These are phyloP conservation scores for Pichia sp. DNA, from an alignment of 1,139 yeast genomes.

Conservation along the genomic window DNA sequence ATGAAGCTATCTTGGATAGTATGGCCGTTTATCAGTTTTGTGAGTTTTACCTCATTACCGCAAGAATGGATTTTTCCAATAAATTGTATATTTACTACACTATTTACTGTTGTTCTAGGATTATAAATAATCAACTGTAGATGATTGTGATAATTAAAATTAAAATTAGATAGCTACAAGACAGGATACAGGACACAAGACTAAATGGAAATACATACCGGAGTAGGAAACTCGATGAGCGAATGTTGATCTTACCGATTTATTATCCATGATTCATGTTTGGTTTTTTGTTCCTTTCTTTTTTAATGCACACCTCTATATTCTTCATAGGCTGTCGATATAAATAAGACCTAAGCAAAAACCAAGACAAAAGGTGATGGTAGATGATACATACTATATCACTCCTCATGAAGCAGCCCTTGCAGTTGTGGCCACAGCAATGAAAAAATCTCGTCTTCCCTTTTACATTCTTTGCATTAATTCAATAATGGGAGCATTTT, in stretches of 20 bases:
- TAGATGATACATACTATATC: constrained; percentile 50
- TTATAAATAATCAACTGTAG: neutral
- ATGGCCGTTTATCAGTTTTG: constrained; percentile 54
- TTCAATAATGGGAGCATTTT: constrained; percentile 62
- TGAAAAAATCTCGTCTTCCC: constrained; percentile 69
- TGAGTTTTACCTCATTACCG: constrained; percentile 41
- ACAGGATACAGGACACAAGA: no score
- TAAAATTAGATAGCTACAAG: neutral
- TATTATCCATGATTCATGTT: no score
- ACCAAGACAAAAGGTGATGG: constrained; percentile 19
- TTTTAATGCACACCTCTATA: no score
- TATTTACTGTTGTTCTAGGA: constrained; percentile 50
- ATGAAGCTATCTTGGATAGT: constrained; percentile 48
- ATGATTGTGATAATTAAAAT: no score
- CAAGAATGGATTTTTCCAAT: constrained; percentile 48
- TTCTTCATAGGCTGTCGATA: no score
- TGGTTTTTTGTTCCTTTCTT: no score
- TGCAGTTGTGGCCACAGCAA: constrained; percentile 76
- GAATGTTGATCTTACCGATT: no score
- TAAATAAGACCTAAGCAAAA: no score
- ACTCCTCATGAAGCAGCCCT: constrained; percentile 76
- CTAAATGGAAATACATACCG: no score
- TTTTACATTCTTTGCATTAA: constrained; percentile 52
- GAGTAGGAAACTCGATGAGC: no score
- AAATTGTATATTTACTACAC: constrained; percentile 49